Base-by-base conservation (phyloP, 202 grass and related monocot genomes). In the Saccharum hybrid region DNA sequence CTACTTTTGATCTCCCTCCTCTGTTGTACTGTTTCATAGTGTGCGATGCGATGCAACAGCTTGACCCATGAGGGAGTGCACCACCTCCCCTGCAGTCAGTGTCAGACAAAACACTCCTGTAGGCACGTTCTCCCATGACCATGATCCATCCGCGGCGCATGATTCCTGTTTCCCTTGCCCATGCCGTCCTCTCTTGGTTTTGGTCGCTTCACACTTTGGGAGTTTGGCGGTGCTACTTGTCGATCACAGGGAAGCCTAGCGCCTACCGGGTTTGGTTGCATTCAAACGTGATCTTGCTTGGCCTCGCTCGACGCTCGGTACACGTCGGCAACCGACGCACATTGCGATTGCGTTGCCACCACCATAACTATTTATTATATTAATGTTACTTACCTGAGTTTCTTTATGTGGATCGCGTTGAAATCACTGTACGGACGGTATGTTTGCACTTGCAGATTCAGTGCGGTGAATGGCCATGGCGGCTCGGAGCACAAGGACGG, bases 51-150 rank as follows among this genome's bases (percentile, higher is more conserved):
- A 59, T 59, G 54, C 54, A 28, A 28, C 0, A 68, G 11, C 4
- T 14, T 88, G 85, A 52, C 60, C 68, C 82, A 68, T 70, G 78
- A 59, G 1, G 43, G 43, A 22, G 76, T 69, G 42, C 71, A 41
- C 48, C 73, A 18, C 64, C 51, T 19, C 49, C 51, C 2, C 51
- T 5, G 13, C 14, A 6, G 4, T 68, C 82, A 87, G 89, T 86
- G 80, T 67, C 82, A 87, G 92, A 88, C 83, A 88, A 66, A 73
- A 76, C 13, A 36, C 51, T 66, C 22, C 72, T 74, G 48, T 65
- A 63, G 87, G 63, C 62, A 81, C 83, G 80, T 81, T 72, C 82
- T 78, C 80, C 31, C 54, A 69, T 49, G 42, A 45, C 61, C 81
- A 83, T 63, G 23, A 63, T 28, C 60, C 22, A 30, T 48, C 45